These are phyloP conservation scores for Camelina laxa DNA, from an alignment of 345 rosid species.

Conservation along the genomic window DNA sequence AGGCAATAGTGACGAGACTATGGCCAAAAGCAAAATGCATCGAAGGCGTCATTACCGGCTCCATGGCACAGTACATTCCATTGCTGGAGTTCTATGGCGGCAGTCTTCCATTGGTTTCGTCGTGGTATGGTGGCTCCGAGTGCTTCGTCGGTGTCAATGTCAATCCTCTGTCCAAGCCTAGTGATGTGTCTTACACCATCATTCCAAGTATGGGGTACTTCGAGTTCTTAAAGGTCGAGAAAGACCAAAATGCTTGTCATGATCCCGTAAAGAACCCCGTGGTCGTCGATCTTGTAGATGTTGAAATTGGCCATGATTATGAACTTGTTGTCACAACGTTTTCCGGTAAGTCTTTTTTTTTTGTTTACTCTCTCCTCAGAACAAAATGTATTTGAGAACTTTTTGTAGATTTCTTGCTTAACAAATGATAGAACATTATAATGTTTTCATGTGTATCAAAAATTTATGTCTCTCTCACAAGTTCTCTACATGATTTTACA, in stretches of 20 bases:
- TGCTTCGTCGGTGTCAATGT: conserved; percentile 81
- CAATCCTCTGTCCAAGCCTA: conserved; percentile 65
- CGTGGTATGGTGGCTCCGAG: conserved; percentile 81
- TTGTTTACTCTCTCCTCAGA: neutral
- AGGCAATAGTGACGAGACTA: conserved; percentile 71
- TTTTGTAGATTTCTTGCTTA: neutral
- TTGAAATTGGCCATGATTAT: conserved; percentile 69
- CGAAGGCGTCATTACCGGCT: conserved; percentile 77
- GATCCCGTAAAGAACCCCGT: neutral
- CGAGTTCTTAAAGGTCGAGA: conserved; percentile 72
- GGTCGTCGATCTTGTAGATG: conserved; percentile 70
- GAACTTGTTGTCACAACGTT: conserved; percentile 81
- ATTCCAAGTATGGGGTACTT: conserved; percentile 83
- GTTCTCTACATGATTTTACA: conserved; percentile 29
- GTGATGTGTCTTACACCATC: conserved; percentile 83
- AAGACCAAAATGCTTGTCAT: conserved; percentile 44
- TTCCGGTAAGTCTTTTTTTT: conserved; percentile 55
- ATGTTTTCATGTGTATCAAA: neutral
- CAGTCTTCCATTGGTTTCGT: conserved; percentile 76
- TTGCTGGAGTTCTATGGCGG: conserved; percentile 76
- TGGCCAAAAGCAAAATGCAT: conserved; percentile 85
- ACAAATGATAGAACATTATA: neutral
- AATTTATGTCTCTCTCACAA: neutral
- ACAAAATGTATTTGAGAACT: neutral
- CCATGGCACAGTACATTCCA: conserved; percentile 88